Conservation (phyloP, 176 grass and related monocot species). For the Pontederia paniculata region DNA sequence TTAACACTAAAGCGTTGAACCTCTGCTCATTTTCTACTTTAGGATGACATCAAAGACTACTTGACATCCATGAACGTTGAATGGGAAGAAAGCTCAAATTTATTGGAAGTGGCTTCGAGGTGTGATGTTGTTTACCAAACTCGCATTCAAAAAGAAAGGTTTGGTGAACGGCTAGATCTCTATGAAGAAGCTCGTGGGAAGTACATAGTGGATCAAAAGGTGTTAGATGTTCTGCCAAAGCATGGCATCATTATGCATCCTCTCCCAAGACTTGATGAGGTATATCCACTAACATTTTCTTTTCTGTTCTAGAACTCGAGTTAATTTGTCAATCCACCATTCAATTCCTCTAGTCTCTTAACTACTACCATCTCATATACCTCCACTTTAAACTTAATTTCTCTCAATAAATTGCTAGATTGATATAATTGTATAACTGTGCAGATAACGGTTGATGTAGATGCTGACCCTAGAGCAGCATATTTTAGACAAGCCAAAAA, state of each 20-base stretch:
- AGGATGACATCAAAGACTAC: slow-evolving; percentile 95
- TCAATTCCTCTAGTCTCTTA: too few species aligned
- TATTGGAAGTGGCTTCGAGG: slow-evolving; percentile 69
- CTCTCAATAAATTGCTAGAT: background rate
- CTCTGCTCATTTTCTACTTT: background rate
- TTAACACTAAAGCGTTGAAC: too few species aligned
- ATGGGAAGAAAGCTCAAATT: slow-evolving; percentile 91
- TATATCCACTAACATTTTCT: slow-evolving; percentile 22
- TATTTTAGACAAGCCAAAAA: slow-evolving; percentile 97
- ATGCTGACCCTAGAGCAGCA: slow-evolving; percentile 65
- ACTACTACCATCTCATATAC: too few species aligned
- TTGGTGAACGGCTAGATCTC: slow-evolving; percentile 73
- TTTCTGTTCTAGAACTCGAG: too few species aligned
- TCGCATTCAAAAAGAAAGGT: slow-evolving; percentile 89
- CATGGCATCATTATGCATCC: slow-evolving; percentile 88
- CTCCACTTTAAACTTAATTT: too few species aligned
- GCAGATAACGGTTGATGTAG: slow-evolving; percentile 68
- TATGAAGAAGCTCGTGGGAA: slow-evolving; percentile 85
- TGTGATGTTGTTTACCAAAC: slow-evolving; percentile 94
- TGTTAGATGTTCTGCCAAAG: slow-evolving; percentile 68
- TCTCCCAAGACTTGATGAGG: slow-evolving; percentile 88
- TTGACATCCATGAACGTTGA: slow-evolving; percentile 56
- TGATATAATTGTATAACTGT: background rate
- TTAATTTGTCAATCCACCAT: too few species aligned
- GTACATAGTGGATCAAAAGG: slow-evolving; percentile 80